Evolutionary conservation across 805 yeast species (phyloP).

Genomic region (Blastobotrys peoriensis): DNA sequence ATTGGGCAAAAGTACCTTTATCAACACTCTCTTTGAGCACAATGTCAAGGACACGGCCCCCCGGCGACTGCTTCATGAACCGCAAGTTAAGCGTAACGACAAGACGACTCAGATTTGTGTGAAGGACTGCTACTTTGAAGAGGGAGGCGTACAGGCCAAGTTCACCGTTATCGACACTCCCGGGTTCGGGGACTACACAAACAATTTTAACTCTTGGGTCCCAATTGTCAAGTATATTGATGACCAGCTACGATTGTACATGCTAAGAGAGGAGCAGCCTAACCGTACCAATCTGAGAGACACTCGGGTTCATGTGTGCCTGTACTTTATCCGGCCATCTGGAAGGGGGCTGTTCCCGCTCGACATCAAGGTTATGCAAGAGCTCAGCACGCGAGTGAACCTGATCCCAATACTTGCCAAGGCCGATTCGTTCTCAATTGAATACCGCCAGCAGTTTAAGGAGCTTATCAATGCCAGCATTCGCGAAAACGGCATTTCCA

Average conservation of each 20-base stretch:
- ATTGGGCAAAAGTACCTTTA: conserved; percentile 77
- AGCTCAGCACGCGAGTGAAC: conserved; percentile 71
- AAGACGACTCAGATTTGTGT: conserved; percentile 47
- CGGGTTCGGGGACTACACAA: conserved; percentile 87
- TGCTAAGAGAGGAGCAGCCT: conserved; percentile 95
- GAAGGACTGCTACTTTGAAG: conserved; percentile 69
- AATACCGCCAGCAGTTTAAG: conserved; percentile 64
- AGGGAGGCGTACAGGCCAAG: conserved; percentile 70
- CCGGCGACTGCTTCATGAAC: conserved; percentile 2
- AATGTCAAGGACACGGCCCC: conserved; percentile 44
- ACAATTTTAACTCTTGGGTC: conserved; percentile 80
- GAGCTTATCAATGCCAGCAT: conserved; percentile 64
- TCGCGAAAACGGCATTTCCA: conserved; percentile 75
- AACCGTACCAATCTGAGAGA: conserved; percentile 49
- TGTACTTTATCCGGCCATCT: conserved; percentile 86
- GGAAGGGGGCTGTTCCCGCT: conserved; percentile 83
- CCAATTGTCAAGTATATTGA: conserved; percentile 84
- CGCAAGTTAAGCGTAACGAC: conserved; percentile 38
- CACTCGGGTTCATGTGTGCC: conserved; percentile 82
- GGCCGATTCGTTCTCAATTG: conserved; percentile 74
- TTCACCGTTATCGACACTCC: conserved; percentile 87
- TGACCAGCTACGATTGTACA: conserved; percentile 80
- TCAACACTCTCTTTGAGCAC: conserved; percentile 66
- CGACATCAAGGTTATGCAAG: conserved; percentile 85
- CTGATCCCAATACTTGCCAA: conserved; percentile 86